These are phyloP conservation scores for Zangia roseola DNA, from an alignment of 768 basidiomycete species.

Conservation along the genomic window DNA sequence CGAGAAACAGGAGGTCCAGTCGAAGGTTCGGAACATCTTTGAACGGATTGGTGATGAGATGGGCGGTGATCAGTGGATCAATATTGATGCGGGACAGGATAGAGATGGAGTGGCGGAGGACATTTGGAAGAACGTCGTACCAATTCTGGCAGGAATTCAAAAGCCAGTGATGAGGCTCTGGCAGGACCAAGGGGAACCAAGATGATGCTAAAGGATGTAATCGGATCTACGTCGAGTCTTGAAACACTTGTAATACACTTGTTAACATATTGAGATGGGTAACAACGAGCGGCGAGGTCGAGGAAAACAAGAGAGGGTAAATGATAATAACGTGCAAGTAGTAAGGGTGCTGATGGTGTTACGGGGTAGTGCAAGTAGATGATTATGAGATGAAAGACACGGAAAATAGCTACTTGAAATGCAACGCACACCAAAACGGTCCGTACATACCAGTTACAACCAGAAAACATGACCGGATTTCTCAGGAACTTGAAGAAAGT, in stretches of 20 bases:
- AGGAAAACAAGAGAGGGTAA: constrained; percentile 1
- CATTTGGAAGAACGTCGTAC: constrained; percentile 53
- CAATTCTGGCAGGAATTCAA: constrained; percentile 38
- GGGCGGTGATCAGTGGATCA: constrained; percentile 46
- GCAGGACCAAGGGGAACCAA: constrained; percentile 23
- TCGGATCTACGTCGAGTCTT: constrained; percentile 8
- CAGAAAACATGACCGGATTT: constrained; percentile 7
- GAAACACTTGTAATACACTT: constrained; percentile 24
- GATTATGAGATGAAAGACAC: constrained; percentile 12
- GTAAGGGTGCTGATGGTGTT: constrained; percentile 10
- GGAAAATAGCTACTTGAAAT: constrained; percentile 15
- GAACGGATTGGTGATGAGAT: constrained; percentile 55
- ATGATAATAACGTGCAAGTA: constrained; percentile 7
- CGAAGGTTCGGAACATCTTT: constrained; percentile 60
- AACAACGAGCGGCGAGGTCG: constrained; percentile 20
- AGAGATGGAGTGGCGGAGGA: constrained; percentile 50
- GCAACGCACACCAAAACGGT: constrained; percentile 19
- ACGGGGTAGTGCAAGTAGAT: constrained; percentile 11
- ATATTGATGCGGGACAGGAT: constrained; percentile 56
- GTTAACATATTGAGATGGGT: constrained; percentile 22
- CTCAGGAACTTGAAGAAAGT: constrained; percentile 53
- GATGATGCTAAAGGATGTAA: neutral
- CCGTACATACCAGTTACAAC: constrained; percentile 11
- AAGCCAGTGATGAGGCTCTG: constrained; percentile 52
- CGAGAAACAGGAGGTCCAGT: constrained; percentile 77